A percentile compares a stretch with the other conserved stretches of the same genome.
These are phyloP conservation scores for Aegilops umbellulata DNA, from an alignment of 176 grass and related monocot genomes.

Conservation along the genomic window DNA sequence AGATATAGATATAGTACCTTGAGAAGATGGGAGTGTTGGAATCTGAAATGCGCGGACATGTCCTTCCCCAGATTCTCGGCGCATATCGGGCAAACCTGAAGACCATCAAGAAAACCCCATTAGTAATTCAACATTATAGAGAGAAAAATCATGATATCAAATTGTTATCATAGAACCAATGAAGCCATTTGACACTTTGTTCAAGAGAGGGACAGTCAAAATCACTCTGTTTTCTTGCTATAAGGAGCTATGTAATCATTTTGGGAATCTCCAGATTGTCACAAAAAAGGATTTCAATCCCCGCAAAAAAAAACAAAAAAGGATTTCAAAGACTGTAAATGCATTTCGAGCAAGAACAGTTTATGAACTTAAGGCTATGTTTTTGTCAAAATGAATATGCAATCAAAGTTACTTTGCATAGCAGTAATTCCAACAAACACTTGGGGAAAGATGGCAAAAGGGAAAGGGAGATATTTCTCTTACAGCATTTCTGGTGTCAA, in stretches of 20 bases:
- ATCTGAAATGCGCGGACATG: constrained; percentile 67
- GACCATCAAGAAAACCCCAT: neutral
- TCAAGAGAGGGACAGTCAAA: neutral
- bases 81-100: constrained; percentile 83
- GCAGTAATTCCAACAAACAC: neutral
- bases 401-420: too few relatives aligned
- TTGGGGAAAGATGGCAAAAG: neutral
- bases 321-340: neutral
- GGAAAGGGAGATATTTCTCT: neutral
- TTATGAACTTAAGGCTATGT: neutral
- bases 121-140: neutral
- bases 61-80: constrained; percentile 72
- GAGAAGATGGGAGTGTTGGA: constrained; percentile 60
- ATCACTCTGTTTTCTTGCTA: neutral
- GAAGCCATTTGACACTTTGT: neutral
- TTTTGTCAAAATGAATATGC: neutral
- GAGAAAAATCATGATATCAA: too few relatives aligned
- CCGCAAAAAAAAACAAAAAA: too few relatives aligned
- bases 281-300: neutral
- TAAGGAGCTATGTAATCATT: neutral
- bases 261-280: neutral
- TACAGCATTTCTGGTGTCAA: constrained; percentile 78
- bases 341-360: constrained; percentile 1
- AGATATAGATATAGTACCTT: constrained; percentile 45
- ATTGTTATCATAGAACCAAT: neutral